A percentile compares a stretch with the other conserved stretches of the same genome.
These are phyloP conservation scores for Wallemia mellicola DNA, from an alignment of 1,284 basidiomycete genomes.

Conservation along the genomic window DNA sequence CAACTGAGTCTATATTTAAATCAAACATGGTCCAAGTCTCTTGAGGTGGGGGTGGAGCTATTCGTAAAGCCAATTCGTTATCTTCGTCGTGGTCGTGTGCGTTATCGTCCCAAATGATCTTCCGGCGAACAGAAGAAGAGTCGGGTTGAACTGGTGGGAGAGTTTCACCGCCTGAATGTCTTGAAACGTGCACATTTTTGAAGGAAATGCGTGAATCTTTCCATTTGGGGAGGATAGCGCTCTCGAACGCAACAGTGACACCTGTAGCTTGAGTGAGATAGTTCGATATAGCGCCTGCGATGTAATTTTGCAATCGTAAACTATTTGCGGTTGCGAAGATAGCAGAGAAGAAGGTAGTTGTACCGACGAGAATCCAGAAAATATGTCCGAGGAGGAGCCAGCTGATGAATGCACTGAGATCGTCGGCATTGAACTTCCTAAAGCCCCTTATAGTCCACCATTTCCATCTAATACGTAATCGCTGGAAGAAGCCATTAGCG, in stretches of 20 bases:
- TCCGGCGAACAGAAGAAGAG: constrained; percentile 1
- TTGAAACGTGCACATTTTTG: constrained; percentile 82
- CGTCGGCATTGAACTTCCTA: constrained; percentile 81
- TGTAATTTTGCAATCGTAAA: constrained; percentile 64
- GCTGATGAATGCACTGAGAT: constrained; percentile 82
- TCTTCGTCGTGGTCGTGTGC: constrained; percentile 10
- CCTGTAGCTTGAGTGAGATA: constrained; percentile 82
- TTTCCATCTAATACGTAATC: constrained; percentile 70
- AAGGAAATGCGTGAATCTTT: constrained; percentile 81
- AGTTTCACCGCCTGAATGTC: constrained; percentile 24
- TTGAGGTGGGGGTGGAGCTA: constrained; percentile 13
- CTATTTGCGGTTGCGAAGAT: constrained; percentile 70
- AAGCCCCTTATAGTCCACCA: constrained; percentile 95
- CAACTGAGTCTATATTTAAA: constrained; percentile 69
- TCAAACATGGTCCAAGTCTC: constrained; percentile 63
- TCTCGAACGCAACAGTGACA: constrained; percentile 36
- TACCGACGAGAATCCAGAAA: constrained; percentile 73
- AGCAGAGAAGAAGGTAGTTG: constrained; percentile 91
- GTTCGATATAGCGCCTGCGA: constrained; percentile 67
- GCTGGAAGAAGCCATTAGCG: constrained; percentile 64
- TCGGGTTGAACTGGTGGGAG: neutral
- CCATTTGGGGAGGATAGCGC: constrained; percentile 93
- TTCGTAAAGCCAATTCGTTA: constrained; percentile 18
- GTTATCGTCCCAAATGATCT: neutral
- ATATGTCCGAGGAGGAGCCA: constrained; percentile 86